phyloP scores from a whole-genome alignment of 2,329 filamentous ascomycete species.

The Tolypocladium guangdongense region DNA sequence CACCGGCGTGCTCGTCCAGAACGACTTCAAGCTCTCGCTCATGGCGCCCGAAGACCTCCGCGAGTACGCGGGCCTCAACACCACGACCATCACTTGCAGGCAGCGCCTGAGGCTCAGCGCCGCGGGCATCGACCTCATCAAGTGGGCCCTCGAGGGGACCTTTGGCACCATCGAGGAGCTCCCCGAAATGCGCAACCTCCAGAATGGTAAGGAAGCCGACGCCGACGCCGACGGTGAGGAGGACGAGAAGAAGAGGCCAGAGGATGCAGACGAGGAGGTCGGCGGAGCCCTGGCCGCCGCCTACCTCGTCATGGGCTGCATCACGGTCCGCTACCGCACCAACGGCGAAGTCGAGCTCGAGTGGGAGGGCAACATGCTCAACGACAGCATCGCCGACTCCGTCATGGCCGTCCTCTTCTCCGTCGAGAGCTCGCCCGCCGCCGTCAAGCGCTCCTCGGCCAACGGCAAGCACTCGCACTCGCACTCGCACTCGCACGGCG shows the following conservation, averaged over 20 bases:
- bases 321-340: constrained; percentile 66
- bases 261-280: constrained; percentile 56
- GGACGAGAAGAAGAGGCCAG: constrained; percentile 24
- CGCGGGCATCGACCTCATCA: constrained; percentile 81
- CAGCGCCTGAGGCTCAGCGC: constrained; percentile 81
- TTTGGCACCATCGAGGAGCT: constrained; percentile 77
- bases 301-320: constrained; percentile 79
- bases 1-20: constrained; percentile 87
- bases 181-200: constrained; percentile 35
- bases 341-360: constrained; percentile 80
- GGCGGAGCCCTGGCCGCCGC: constrained; percentile 39
- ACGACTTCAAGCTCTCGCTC: constrained; percentile 91
- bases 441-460: constrained; percentile 59
- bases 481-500: constrained; percentile 18
- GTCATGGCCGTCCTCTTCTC: constrained; percentile 87
- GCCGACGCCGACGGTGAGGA: constrained; percentile 25
- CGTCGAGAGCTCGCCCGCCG: constrained; percentile 87
- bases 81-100: constrained; percentile 86
- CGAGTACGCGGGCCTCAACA: constrained; percentile 94
- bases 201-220: constrained; percentile 16
- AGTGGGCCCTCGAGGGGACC: constrained; percentile 87
- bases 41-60: constrained; percentile 95
- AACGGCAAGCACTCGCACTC: constrained; percentile 19
- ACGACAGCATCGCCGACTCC: constrained; percentile 95
- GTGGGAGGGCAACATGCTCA: constrained; percentile 97